Conservation (phyloP, 148 eudicot species). For the Rhododendron vialii region DNA sequence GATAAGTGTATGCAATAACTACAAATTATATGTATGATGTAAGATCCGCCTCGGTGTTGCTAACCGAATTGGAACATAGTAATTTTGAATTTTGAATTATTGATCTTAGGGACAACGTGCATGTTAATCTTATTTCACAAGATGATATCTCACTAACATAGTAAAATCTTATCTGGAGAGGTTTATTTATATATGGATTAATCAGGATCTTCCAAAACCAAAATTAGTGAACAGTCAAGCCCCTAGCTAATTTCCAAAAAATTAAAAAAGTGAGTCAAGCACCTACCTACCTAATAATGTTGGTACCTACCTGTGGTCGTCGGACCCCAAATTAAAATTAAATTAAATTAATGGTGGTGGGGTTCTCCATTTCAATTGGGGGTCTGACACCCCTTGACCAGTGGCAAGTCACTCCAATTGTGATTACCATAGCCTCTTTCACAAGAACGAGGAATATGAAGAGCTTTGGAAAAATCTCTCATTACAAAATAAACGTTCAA, state of each 20-base stretch:
- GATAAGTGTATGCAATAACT: neutral
- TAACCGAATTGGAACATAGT: neutral
- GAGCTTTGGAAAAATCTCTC: neutral
- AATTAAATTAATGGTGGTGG: neutral
- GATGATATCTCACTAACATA: neutral
- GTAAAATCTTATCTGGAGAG: neutral
- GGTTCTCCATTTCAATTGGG: neutral
- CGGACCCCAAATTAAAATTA: neutral
- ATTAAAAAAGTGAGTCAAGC: too few species aligned
- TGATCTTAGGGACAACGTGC: neutral
- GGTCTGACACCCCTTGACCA: neutral
- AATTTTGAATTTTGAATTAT: neutral
- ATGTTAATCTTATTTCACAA: neutral
- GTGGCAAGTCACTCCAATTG: neutral
- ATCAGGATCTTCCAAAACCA: neutral
- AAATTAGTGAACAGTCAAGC: neutral
- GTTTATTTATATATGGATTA: neutral
- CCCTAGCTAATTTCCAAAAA: neutral
- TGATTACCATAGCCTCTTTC: neutral
- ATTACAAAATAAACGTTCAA: neutral
- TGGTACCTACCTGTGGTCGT: neutral
- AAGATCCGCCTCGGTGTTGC: too few species aligned
- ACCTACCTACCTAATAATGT: constrained; percentile 3
- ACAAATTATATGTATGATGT: neutral
- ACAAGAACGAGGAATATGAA: neutral